Base-by-base conservation (phyloP, 2,329 filamentous ascomycete genomes). In the Trichoderma brevicompactum region DNA sequence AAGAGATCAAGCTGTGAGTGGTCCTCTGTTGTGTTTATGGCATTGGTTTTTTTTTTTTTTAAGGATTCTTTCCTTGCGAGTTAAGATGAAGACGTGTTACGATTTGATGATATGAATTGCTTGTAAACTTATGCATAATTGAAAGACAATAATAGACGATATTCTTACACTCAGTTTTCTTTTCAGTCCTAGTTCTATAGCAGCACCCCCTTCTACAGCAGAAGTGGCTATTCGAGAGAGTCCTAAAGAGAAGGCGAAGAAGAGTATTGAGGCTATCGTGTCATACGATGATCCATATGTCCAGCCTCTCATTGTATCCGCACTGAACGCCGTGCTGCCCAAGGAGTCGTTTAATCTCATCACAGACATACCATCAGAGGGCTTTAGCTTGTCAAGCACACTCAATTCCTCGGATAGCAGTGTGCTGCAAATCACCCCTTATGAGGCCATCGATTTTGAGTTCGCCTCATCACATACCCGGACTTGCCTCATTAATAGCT, bases 241-340 rank as follows among this genome's bases (percentile, higher is more conserved):
- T 43, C 66, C 50, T 44, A 61, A 65, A 28, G 68, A 58, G 58
- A 66, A 66, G 41, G 54, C 41, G 4, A 65, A 65, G 64, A 58
- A 65, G 56, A 65, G 61, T 41, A 74, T 76, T 69, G 88, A 92
- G 78, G 92, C 91, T 58, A 77, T 94, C 58, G 81, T 97, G 72
- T 85, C 92, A 73, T 97, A 97, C 77, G 92, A 93, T 72, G 93
- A 97, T 74, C 75, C 83, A 50, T 99, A 98, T 74, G 92, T 98
- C 8, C 92, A 97, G 73, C 92, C 92, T 1, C 85, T 98, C 44
- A 89, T 98, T 66, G 77, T 93, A 53, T 80, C 85, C 19, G 91
- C 93, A n/a, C 80, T 98, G 23, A 74, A 86, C 56, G 80, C 84
- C 4, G 79, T 86, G 28, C 81, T 95, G 7, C 85, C 89, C 0